These are phyloP conservation scores for Phytophthora melonis DNA, from an alignment of 352 stramenopile species.

Conservation along the genomic window DNA sequence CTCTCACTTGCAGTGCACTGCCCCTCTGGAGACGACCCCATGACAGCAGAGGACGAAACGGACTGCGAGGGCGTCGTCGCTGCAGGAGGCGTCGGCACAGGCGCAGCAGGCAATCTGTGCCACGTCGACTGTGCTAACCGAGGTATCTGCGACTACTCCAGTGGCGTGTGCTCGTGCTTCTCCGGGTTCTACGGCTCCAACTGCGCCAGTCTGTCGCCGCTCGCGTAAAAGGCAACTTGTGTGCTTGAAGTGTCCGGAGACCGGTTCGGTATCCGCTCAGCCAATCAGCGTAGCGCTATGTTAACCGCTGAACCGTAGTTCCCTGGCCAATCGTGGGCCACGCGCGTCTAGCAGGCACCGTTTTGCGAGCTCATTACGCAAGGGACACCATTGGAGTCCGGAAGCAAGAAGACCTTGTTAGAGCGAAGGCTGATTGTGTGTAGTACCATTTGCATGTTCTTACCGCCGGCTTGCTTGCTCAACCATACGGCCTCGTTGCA, in stretches of 20 bases:
- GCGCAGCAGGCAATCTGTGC: slow-evolving; percentile 62
- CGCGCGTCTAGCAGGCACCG: neutral
- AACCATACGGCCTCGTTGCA: slow-evolving; percentile 34
- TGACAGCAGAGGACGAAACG: slow-evolving; percentile 85
- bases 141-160: slow-evolving; percentile 77
- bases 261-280: slow-evolving; percentile 18
- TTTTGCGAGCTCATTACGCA: slow-evolving; percentile 12
- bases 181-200: slow-evolving; percentile 83
- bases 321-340: slow-evolving; percentile 20
- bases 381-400: slow-evolving; percentile 1
- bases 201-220: slow-evolving; percentile 71
- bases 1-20: slow-evolving; percentile 61
- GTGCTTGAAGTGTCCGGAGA: slow-evolving; percentile 18
- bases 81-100: slow-evolving; percentile 46
- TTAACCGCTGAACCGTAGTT: slow-evolving; percentile 38
- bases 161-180: slow-evolving; percentile 75
- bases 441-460: slow-evolving; percentile 8
- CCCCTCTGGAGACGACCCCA: slow-evolving; percentile 89
- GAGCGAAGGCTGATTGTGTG: neutral
- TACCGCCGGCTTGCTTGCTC: slow-evolving; percentile 36
- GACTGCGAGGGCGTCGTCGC: slow-evolving; percentile 75
- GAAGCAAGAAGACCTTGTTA: neutral
- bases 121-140: slow-evolving; percentile 85
- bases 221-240: slow-evolving; percentile 28
- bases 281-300: slow-evolving; percentile 24